Evolutionary conservation across 352 stramenopile species (phyloP), one percentile per base, ranked within the genome.

Genomic region (Phytophthora sp.): DNA sequence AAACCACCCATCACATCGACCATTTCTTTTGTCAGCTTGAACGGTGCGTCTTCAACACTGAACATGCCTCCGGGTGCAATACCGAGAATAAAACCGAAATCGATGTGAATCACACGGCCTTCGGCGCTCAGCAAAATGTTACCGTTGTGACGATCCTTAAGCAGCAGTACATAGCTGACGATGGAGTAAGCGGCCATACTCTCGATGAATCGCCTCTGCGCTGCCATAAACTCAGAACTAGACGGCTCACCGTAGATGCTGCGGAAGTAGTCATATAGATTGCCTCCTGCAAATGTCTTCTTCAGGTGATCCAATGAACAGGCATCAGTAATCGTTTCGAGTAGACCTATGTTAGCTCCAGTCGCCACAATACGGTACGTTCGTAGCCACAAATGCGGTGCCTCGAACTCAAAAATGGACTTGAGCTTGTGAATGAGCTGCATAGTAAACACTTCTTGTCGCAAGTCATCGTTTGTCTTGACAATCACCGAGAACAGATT

Each of bases 91-190:
- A 99, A 99, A 9, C 97, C 97, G 78, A 99, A 99, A 69, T 99
- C 97, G 69, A 99, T 99, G 79, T 99, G 96, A 61, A 99, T 97
- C 31, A 99, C 79, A 62, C 97, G 95, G 6, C 97, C 97, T 31
- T 95, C 79, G 3, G 85, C 94, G 70, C 97, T 96, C 46, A 99
- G 92, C 80, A 99, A 90, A 24, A 99, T 98, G 74, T 99, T 99
- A 15, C 97, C 97, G 60, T 99, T 99, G 88, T 99, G 97, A 1
- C 97, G 89, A 75, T 99, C 97, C 71, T 99, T 99, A 43, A 99
- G 76, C 38, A 97, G 77, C 15, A 99, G 72, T 20, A 99, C 75
- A 62, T 99, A 99, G 34, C 83, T 96, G n/a, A 99, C 92, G 30
- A 99, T 85, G 9, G 93, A 98, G 76, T 99, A 99, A 39, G 91